Evolutionary conservation across 2,329 filamentous ascomycete species (phyloP).

Genomic region (Podosphaera fusca): DNA sequence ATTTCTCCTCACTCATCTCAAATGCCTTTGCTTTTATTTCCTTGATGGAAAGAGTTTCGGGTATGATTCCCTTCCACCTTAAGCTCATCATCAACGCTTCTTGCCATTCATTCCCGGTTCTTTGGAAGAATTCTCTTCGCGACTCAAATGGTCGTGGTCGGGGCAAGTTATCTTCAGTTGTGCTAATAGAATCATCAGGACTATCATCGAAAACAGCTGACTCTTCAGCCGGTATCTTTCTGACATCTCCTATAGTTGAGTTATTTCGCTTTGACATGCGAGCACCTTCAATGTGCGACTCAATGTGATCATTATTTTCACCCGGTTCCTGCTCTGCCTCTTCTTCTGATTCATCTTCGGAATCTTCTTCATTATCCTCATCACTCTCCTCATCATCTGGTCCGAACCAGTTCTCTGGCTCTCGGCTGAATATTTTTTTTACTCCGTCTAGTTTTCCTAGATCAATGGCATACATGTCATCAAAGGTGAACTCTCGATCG

Average conservation of each 20-base stretch:
- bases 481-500: slow-evolving; percentile 85
- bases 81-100: slow-evolving; percentile 57
- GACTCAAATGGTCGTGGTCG: slow-evolving; percentile 43
- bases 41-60: slow-evolving; percentile 54
- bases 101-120: slow-evolving; percentile 80
- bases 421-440: slow-evolving; percentile 68
- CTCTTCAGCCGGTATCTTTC: slow-evolving; percentile 18
- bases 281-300: slow-evolving; percentile 20
- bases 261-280: slow-evolving; percentile 34
- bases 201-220: slow-evolving; percentile 34
- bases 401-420: slow-evolving; percentile 67
- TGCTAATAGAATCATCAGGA: slow-evolving; percentile 8
- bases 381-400: slow-evolving; percentile 39
- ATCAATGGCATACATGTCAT: slow-evolving; percentile 82
- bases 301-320: slow-evolving; percentile 15
- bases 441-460: slow-evolving; percentile 89
- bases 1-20: slow-evolving; percentile 79
- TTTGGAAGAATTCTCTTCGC: slow-evolving; percentile 73
- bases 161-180: slow-evolving; percentile 13
- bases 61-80: slow-evolving; percentile 40
- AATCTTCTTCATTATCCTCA: slow-evolving; percentile 29
- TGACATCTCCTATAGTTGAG: slow-evolving; percentile 18
- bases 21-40: slow-evolving; percentile 85
- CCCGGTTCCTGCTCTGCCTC: slow-evolving; percentile 25
- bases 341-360: slow-evolving; percentile 22